Base-by-base conservation (phyloP, 306 rosid species). In the Spatholobus suberectus region DNA sequence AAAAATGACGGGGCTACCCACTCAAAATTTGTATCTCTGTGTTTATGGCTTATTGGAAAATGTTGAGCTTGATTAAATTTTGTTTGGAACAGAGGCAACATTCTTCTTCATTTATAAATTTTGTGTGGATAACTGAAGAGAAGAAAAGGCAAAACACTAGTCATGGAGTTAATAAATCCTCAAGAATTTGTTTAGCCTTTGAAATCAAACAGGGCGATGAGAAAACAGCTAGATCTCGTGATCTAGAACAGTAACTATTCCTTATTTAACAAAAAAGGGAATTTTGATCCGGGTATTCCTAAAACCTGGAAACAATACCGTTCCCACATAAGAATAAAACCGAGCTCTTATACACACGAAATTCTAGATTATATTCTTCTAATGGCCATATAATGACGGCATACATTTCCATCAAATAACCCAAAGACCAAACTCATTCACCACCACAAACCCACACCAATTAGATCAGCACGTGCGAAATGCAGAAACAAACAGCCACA, bases 301-400 rank as follows among this genome's bases (percentile, higher is more conserved):
- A 52, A 79, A 51, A 55, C 17, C 6, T 15, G 76, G 13, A 57
- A 29, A 37, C 37, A 6, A 70, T 20, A 4, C 13, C 6, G 11
- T 37, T 69, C 11, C 43, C n/a, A 26, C 41, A 80, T 24, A 41
- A 10, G 7, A 70, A 80, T n/a, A n/a, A n/a, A n/a, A n/a, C n/a
- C n/a, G n/a, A n/a, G n/a, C n/a, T 17, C 6, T 40, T 21, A 10
- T 2, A 5, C 0, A 4, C 49, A 70, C 5, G 18, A 43, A 57
- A 80, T 55, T 24, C 79, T 47, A 73, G 44, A 71, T 73, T 61
- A 72, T 6, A 52, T 24, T 71, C 77, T 58, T n/a, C 41, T 15
- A 40, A 37, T 18, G 43, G 29, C 41, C 5, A 61, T 12, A 44
- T 37, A 17, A 57, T 34, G 20, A 57, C 41, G 10, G 6, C 0